phyloP scores from a whole-genome alignment of 2,329 filamentous ascomycete genomes.

The Clonostachys sp. region DNA sequence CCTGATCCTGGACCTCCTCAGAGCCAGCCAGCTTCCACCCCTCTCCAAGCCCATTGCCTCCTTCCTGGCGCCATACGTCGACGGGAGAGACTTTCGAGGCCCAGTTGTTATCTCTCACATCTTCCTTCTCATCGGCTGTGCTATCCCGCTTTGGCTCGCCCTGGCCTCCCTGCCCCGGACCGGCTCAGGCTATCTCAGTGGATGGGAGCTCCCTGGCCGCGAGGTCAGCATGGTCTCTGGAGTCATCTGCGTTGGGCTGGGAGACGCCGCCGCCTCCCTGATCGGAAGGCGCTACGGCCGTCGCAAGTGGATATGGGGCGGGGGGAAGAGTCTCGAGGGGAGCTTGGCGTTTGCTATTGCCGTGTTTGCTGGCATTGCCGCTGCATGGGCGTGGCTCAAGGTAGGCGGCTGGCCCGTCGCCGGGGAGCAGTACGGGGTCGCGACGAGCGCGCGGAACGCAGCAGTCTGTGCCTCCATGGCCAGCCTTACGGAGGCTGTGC shows the following conservation, averaged over 20 bases:
- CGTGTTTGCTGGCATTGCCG: conserved; percentile 69
- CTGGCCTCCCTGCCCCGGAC: conserved; percentile 64
- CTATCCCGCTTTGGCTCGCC: conserved; percentile 88
- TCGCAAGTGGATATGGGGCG: conserved; percentile 93
- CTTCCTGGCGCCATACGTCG: conserved; percentile 91
- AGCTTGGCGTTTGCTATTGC: conserved; percentile 75
- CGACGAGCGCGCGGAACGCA: conserved; percentile 56
- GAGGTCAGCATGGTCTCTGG: conserved; percentile 90
- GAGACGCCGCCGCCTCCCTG: conserved; percentile 87
- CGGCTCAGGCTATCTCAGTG: conserved; percentile 50
- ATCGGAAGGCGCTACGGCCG: conserved; percentile 83
- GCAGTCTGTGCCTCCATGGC: conserved; percentile 71
- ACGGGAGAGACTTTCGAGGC: conserved; percentile 86
- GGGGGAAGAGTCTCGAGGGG: conserved; percentile 92
- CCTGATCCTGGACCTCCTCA: conserved; percentile 80
- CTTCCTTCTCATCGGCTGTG: conserved; percentile 90
- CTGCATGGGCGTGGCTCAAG: conserved; percentile 69
- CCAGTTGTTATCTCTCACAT: conserved; percentile 96
- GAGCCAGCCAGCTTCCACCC: conserved; percentile 87
- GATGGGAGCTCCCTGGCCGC: conserved; percentile 71
- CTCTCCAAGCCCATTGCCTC: conserved; percentile 78
- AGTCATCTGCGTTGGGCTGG: conserved; percentile 90
- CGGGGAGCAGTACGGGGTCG: conserved; percentile 27
- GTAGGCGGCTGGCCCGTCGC: conserved; percentile 69
- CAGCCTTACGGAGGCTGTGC: conserved; percentile 88